Evolutionary conservation across 371 early-diverging fungal genomes (phyloP), one percentile per base, ranked within the genome.

Genomic region (Basidiobolus heterosporus): DNA sequence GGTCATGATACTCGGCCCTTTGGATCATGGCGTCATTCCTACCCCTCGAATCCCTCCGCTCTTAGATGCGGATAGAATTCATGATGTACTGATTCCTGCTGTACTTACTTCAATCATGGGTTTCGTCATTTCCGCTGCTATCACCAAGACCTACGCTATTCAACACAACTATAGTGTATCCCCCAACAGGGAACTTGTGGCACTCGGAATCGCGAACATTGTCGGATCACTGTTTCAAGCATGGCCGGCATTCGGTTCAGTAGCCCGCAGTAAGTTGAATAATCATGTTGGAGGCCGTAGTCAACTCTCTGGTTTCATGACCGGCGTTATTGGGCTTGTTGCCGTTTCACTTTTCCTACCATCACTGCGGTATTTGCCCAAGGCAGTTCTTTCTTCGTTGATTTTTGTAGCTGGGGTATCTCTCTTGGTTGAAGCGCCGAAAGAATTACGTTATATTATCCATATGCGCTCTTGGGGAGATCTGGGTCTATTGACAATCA

Each of bases 101-200:
- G 80, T 85, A 18, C 69, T 89, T 48, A 88, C 90, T 49, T 72
- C 91, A 16, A 73, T 91, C 54, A 85, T 94, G 55, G 96, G 96
- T 1, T 92, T 96, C 59, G 91, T 96, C 15, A 94, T 94, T 62
- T 82, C 86, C 3, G 80, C 92, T 48, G 89, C 82, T 14, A 82
- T 88, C 24, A 80, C 88, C n/a, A 88, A 93, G 57, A 85, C 84
- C 11, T 93, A 87, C 54, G 86, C 91, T 0, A 76, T 74, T 41
- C 71, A 78, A 47, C 79, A 91, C 65, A 80, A 87, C 57, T 92
- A 93, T 54, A 64, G 83, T 1, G 84, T 91, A 19, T 85, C 86
- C 8, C 83, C 91, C 11, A 93, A 95, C 60, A 82, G 94, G 23
- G 96, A 95, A 63, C 72, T 93, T 41, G 92, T 95, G n/a, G 96